Base-by-base conservation (phyloP, 768 basidiomycete genomes). In the Fomitopsis pulvina region DNA sequence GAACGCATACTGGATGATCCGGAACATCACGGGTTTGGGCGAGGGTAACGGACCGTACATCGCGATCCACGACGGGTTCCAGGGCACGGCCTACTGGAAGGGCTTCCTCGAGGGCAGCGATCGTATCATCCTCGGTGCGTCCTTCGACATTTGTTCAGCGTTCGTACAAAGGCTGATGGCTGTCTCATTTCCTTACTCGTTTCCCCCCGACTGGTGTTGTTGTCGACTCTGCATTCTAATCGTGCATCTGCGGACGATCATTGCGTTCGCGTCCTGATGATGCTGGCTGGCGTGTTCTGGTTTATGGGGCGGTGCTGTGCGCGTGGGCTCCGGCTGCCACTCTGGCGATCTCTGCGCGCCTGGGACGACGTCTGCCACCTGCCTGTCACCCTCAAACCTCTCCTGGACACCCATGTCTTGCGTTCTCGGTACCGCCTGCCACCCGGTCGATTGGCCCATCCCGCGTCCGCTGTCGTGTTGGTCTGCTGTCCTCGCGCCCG, bases 21-120 rank as follows among this genome's bases (percentile, higher is more conserved):
- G 88, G 34, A 66, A 67, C 18, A 83, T 91, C 56, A 87, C 85
- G 29, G 90, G 90, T 18, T 60, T 74, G 39, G 89, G 89, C 4
- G 78, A 71, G 52, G 86, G 85, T n/a, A 53, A 81, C 65, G 63
- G 76, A 9, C 71, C 76, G 6, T 79, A 71, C 64, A 77, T 89
- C 48, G 62, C 66, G 21, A 63, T 78, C 41, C 74, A 75, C 60
- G 74, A 78, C 53, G 73, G 70, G 61, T 84, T 85, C 70, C 69
- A 78, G 22, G 73, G 75, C 47, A 56, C 76, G 55, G 54, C 45
- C 27, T 39, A 57, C 39, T 68, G 73, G 58, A 74, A 70, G 62
- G 71, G 57, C 49, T 73, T 71, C 54, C 49, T 64, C 18, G 46
- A 60, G 32, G 68, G 65, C 22, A 71, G 67, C 14, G 71, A 75